A percentile compares a stretch with the other conserved stretches of the same genome.
phyloP scores from a whole-genome alignment of 2,329 filamentous ascomycete genomes.

The Cryphonectria carpinicola region DNA sequence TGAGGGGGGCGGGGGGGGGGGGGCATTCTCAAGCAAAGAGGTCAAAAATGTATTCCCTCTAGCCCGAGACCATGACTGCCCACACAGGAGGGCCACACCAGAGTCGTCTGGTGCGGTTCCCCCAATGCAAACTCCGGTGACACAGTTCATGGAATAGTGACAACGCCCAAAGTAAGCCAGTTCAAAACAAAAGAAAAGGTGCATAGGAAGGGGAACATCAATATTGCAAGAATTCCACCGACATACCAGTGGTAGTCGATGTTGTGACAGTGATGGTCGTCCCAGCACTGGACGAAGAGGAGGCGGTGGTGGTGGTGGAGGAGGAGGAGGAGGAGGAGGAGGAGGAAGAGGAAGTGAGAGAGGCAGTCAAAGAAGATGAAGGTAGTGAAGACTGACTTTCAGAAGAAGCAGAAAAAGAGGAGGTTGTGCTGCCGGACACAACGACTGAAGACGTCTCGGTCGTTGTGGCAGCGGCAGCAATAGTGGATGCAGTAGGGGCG shows the following conservation, averaged over 20 bases:
- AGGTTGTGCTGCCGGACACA: conserved; percentile 27
- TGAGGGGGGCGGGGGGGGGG: no score
- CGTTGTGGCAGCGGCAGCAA: conserved; percentile 35
- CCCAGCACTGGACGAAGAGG: conserved; percentile 20
- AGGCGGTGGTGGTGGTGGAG: conserved; percentile 21
- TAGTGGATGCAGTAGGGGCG: conserved; percentile 30
- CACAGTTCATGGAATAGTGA: background rate
- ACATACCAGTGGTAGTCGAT: conserved; percentile 25
- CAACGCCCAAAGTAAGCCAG: background rate
- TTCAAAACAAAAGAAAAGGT: background rate
- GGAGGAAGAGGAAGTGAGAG: conserved; percentile 24
- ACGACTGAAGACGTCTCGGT: conserved; percentile 34
- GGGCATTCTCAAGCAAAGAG: background rate
- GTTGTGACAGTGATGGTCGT: conserved; percentile 5
- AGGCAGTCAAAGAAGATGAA: conserved; percentile 31
- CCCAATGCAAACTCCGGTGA: background rate
- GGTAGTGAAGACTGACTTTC: conserved; percentile 32
- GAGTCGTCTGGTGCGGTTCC: background rate
- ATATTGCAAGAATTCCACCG: background rate
- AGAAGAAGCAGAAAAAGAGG: conserved; percentile 28
- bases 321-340: conserved; percentile 26
- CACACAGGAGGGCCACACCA: background rate
- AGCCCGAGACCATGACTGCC: background rate
- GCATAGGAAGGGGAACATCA: background rate
- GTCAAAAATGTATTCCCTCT: background rate